A percentile compares a stretch with the other conserved stretches of the same genome.
Evolutionary conservation across 2,329 filamentous ascomycete genomes (phyloP).

Genomic region (Cytospora leucostoma): DNA sequence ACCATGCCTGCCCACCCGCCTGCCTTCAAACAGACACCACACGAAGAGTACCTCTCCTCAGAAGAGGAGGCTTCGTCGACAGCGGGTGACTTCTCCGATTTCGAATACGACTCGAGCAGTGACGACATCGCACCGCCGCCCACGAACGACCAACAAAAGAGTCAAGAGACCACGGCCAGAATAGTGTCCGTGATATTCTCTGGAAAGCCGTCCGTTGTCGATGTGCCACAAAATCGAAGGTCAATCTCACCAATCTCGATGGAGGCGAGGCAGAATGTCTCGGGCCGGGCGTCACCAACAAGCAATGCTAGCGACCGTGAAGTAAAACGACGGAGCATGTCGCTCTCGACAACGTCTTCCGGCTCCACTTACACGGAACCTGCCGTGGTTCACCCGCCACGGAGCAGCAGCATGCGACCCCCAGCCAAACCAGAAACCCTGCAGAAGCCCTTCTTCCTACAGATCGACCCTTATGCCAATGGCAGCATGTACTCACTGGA

Average conservation of each 20-base stretch:
- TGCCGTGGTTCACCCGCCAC: constrained; percentile 36
- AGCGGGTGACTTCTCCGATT: constrained; percentile 61
- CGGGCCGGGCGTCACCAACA: constrained; percentile 6
- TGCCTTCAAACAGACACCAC: constrained; percentile 47
- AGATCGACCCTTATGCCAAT: constrained; percentile 55
- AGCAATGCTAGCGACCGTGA: constrained; percentile 26
- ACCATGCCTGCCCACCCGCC: constrained; percentile 35
- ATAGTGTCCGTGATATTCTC: constrained; percentile 61
- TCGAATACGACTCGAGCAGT: constrained; percentile 44
- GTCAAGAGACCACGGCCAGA: constrained; percentile 58
- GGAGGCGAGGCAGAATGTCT: constrained; percentile 33
- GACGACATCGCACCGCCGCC: constrained; percentile 29
- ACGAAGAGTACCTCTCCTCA: constrained; percentile 64
- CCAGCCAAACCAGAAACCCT: constrained; percentile 35
- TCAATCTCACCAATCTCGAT: constrained; percentile 47
- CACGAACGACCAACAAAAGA: constrained; percentile 38
- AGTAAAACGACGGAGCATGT: constrained; percentile 36
- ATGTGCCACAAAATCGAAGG: constrained; percentile 47
- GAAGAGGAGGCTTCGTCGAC: constrained; percentile 67
- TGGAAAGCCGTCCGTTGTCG: constrained; percentile 60
- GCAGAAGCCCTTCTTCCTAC: constrained; percentile 50
- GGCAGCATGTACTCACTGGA: constrained; percentile 39
- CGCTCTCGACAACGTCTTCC: constrained; percentile 37
- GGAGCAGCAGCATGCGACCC: constrained; percentile 48
- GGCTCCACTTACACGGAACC: constrained; percentile 30